phyloP scores from a whole-genome alignment of 2,329 filamentous ascomycete species.

The Calonectria pseudoturangicola region DNA sequence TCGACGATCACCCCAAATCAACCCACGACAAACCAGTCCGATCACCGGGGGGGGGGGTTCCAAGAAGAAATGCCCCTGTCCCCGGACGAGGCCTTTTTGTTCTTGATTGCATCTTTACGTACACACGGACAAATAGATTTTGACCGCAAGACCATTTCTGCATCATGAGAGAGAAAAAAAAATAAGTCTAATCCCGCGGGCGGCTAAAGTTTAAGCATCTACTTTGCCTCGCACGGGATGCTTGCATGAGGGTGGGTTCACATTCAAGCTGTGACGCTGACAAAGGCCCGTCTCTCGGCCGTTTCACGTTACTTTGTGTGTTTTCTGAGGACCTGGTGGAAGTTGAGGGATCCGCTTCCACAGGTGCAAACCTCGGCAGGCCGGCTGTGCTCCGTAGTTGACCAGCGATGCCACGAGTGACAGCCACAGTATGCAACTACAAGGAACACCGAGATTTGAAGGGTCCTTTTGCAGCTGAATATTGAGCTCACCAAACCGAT shows the following conservation, averaged over 20 bases:
- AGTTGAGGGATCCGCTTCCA: constrained; percentile 4
- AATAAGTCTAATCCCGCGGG: constrained; percentile 21
- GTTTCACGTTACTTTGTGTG: constrained; percentile 10
- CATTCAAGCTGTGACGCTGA: constrained; percentile 5
- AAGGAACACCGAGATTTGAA: not conserved
- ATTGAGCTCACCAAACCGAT: not conserved
- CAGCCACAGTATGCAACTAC: constrained; percentile 9
- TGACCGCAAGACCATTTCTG: no score
- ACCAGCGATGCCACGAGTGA: not conserved
- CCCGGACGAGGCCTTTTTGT: not conserved
- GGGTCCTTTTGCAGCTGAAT: not conserved
- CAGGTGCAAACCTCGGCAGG: constrained; percentile 6
- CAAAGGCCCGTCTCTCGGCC: constrained; percentile 22
- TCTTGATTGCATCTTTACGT: not conserved
- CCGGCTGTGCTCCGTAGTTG: not conserved
- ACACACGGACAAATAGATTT: constrained; percentile 16
- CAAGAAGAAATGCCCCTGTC: not conserved
- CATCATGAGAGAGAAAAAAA: no score
- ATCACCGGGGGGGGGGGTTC: not conserved
- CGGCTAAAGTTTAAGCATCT: constrained; percentile 21
- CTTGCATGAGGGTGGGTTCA: constrained; percentile 28
- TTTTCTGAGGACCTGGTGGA: not conserved
- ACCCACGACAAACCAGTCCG: constrained; percentile 20
- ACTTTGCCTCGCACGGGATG: constrained; percentile 23
- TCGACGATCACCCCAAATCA: constrained; percentile 22